phyloP scores from a whole-genome alignment of 192 early-diverging fungal genomes.

The Chytriomyces confervae region DNA sequence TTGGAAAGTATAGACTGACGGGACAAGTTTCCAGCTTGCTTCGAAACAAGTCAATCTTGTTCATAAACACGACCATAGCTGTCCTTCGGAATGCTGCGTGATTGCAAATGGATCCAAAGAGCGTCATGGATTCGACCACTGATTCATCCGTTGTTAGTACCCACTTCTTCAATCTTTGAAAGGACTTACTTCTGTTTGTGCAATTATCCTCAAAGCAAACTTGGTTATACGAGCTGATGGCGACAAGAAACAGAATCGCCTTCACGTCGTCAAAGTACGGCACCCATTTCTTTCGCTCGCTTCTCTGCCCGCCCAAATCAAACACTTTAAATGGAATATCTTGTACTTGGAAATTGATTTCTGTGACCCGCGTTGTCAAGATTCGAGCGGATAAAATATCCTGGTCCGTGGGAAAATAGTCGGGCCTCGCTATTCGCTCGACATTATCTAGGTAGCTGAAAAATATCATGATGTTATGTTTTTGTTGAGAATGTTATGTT shows the following conservation, averaged over 20 bases:
- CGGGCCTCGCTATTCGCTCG: slow-evolving; percentile 74
- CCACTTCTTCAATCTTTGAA: not conserved
- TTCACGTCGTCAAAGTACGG: slow-evolving; percentile 98
- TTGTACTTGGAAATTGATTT: slow-evolving; percentile 87
- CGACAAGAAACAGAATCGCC: slow-evolving; percentile 93
- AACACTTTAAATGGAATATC: slow-evolving; percentile 92
- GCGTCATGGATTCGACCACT: slow-evolving; percentile 50
- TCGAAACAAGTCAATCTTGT: slow-evolving; percentile 69
- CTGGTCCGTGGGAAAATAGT: slow-evolving; percentile 89
- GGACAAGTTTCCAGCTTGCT: slow-evolving; percentile 50
- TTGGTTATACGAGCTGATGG: slow-evolving; percentile 95
- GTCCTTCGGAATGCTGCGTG: slow-evolving; percentile 52
- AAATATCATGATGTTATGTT: no score
- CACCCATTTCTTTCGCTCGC: slow-evolving; percentile 98
- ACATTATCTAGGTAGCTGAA: slow-evolving; percentile 84
- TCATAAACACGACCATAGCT: slow-evolving; percentile 66
- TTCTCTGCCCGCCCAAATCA: slow-evolving; percentile 97
- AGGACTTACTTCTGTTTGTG: slow-evolving; percentile 53
- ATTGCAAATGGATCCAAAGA: slow-evolving; percentile 43
- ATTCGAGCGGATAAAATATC: slow-evolving; percentile 94
- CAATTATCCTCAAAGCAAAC: slow-evolving; percentile 57
- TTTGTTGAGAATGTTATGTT: no score
- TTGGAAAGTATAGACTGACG: slow-evolving; percentile 58
- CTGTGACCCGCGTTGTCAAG: slow-evolving; percentile 94
- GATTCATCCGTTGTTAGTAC: slow-evolving; percentile 39